Evolutionary conservation across 2,329 filamentous ascomycete genomes (phyloP).

Genomic region (Apiospora aurea): DNA sequence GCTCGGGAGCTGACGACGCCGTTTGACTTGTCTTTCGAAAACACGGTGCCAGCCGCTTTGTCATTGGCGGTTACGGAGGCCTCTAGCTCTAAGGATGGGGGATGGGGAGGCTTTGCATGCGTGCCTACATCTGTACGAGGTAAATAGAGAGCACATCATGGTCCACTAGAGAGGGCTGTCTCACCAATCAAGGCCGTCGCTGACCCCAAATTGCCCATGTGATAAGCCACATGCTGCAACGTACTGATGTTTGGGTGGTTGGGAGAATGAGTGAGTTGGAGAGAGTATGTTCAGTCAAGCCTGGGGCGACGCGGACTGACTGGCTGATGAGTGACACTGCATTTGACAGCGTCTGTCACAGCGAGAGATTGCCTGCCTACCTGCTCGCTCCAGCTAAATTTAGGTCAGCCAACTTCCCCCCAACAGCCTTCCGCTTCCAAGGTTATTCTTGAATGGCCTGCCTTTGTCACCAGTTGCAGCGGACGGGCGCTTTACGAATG

Average conservation of each 20-base stretch:
- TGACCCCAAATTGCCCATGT: background rate
- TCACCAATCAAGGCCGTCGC: slow-evolving; percentile 12
- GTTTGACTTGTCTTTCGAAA: slow-evolving; percentile 3
- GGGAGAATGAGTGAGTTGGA: background rate
- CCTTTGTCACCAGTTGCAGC: background rate
- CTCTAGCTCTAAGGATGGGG: slow-evolving; percentile 6
- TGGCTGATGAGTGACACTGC: background rate
- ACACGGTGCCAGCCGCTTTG: background rate
- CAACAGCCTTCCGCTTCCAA: background rate
- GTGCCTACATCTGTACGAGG: slow-evolving; percentile 12
- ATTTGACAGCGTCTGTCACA: background rate
- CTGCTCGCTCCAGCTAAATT: background rate
- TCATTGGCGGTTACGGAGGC: slow-evolving; percentile 4
- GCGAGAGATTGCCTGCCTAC: background rate
- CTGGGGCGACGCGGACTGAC: background rate
- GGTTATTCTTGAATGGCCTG: background rate
- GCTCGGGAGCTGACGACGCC: slow-evolving; percentile 15
- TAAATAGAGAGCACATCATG: slow-evolving; percentile 5
- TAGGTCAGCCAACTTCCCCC: background rate
- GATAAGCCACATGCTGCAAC: background rate
- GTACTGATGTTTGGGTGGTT: background rate
- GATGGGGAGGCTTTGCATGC: slow-evolving; percentile 4
- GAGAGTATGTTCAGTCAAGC: background rate
- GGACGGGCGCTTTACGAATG: background rate
- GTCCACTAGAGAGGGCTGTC: slow-evolving; percentile 4